A percentile compares a stretch with the other conserved stretches of the same genome.
These are phyloP conservation scores for Pythium grandisporangium DNA, from an alignment of 352 stramenopile species.

Conservation along the genomic window DNA sequence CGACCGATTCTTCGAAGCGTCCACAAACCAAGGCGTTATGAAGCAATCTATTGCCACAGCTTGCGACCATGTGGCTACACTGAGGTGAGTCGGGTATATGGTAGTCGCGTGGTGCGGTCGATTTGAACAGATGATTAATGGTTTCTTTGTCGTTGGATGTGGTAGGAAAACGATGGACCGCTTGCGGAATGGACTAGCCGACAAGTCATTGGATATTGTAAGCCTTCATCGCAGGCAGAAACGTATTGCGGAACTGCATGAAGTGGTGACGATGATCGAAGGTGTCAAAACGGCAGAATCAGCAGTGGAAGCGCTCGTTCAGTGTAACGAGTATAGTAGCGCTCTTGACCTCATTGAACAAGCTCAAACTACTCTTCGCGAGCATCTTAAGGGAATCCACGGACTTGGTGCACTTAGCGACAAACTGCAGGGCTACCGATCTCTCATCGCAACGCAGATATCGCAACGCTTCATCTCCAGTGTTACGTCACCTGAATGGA, in stretches of 20 bases:
- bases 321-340: slow-evolving; percentile 77
- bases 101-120: too few relatives aligned
- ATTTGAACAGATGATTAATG: too few relatives aligned
- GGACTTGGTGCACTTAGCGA: slow-evolving; percentile 60
- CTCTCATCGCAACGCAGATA: slow-evolving; percentile 70
- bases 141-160: too few relatives aligned
- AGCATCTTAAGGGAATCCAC: slow-evolving; percentile 73
- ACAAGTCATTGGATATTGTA: slow-evolving; percentile 83
- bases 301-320: slow-evolving; percentile 72
- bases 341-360: slow-evolving; percentile 72
- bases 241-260: slow-evolving; percentile 69
- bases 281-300: slow-evolving; percentile 78
- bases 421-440: slow-evolving; percentile 64
- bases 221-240: slow-evolving; percentile 79
- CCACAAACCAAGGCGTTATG: slow-evolving; percentile 78
- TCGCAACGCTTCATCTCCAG: slow-evolving; percentile 72
- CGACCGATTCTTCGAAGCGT: slow-evolving; percentile 81
- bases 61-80: slow-evolving; percentile 69
- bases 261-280: slow-evolving; percentile 79
- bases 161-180: slow-evolving; percentile 82
- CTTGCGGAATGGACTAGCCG: slow-evolving; percentile 62
- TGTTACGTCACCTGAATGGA: slow-evolving; percentile 76
- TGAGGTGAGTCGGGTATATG: too few relatives aligned
- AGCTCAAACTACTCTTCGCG: slow-evolving; percentile 49
- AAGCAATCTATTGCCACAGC: slow-evolving; percentile 71